Base-by-base conservation (phyloP, 179 eudicot genomes). In the Silene vulgaris region DNA sequence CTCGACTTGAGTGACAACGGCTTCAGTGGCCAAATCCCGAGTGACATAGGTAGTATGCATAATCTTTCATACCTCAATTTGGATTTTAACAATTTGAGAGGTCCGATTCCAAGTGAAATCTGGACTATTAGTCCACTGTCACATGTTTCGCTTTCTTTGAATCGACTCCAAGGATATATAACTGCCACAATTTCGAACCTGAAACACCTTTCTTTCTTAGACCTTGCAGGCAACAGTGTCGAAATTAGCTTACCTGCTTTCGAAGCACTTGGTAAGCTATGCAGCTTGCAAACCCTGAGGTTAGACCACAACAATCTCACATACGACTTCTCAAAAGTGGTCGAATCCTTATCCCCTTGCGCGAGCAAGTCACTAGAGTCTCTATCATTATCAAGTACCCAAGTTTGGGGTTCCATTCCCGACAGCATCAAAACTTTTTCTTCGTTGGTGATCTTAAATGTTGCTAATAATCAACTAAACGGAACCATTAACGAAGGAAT, bases 391-490 rank as follows among this genome's bases (percentile, higher is more conserved):
- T 6, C 43, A 16, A 1, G 3, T 2, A 79, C 32, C 9, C 43
- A 9, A 9, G 3, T 79, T 20, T 78, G 77, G 74, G 81, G 77
- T 56, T 78, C 81, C 0, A 7, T 78, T 16, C 74, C 81, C 28
- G 67, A 66, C 12, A 57, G 2, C 6, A 73, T 78, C 21, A 2
- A 16, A 14, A 40, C 16, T 0, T 78, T 78, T 57, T 56, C 69
- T 26, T 66, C 77, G 14, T 57, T 78, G 60, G 30, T 26, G 12
- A 4, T 0, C 0, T 28, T 78, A 40, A 1, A 21, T 37, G 9
- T 73, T 17, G 8, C 2, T 8, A 0, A 12, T 9, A 78, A 78
- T 28, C 16, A 19, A 23, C 43, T 78, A 20, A 73, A 78, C 14
- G 77, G 74, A 8, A 73, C 74, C 30, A 16, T 78, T 3, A 60